Base-by-base conservation (phyloP, 768 basidiomycete species). In the Dendrothele bispora region DNA sequence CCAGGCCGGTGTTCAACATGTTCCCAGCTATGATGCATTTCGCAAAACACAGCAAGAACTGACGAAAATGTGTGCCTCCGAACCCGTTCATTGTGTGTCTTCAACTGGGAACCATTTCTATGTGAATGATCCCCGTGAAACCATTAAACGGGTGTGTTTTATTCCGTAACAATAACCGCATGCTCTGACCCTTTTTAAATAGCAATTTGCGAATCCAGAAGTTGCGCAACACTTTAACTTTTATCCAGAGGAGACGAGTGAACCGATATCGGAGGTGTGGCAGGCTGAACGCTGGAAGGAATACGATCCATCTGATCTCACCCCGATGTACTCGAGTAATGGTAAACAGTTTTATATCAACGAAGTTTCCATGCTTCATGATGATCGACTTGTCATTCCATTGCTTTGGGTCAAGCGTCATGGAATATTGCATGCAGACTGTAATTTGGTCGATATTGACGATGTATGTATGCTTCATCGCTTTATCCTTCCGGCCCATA, bases 121-220 rank as follows among this genome's bases (percentile, higher is more conserved):
- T n/a, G n/a, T n/a, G n/a, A n/a, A n/a, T n/a, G n/a, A n/a, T n/a
- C n/a, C n/a, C n/a, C n/a, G n/a, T n/a, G n/a, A n/a, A n/a, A n/a
- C n/a, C n/a, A n/a, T n/a, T n/a, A n/a, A n/a, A n/a, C n/a, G n/a
- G n/a, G n/a, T n/a, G n/a, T n/a, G n/a, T n/a, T n/a, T n/a, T n/a
- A n/a, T n/a, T n/a, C n/a, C n/a, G n/a, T n/a, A n/a, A n/a, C n/a
- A n/a, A n/a, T n/a, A n/a, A n/a, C n/a, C n/a, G n/a, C n/a, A n/a
- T n/a, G n/a, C n/a, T n/a, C n/a, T n/a, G n/a, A n/a, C 17, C 22
- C 1, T 60, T 58, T 40, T 59, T 43, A 43, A n/a, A 22, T 28
- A 43, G 41, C 17, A 43, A 14, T 43, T 43, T 27, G 41, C 41
- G 12, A 43, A 43, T 21, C 41, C 41, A 7, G 25, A 43, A 10